These are phyloP conservation scores for Sporothrix brasiliensis DNA, from an alignment of 2,329 filamentous ascomycete genomes.

Conservation along the genomic window DNA sequence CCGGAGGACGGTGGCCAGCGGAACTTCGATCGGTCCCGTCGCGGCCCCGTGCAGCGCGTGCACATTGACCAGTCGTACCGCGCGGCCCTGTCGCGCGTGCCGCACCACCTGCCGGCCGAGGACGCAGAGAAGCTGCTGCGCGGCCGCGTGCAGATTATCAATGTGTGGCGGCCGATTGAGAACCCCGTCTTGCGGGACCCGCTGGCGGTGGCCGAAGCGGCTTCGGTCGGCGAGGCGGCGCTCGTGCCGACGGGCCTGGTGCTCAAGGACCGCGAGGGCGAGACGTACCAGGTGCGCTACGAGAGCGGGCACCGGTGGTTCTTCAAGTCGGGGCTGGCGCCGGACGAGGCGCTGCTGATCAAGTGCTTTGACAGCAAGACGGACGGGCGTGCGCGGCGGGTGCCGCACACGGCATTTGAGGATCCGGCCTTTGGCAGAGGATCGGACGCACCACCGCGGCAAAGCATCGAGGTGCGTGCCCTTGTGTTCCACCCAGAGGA, in stretches of 20 bases:
- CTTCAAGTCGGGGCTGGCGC: conserved; percentile 33
- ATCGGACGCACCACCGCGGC: conserved; percentile 44
- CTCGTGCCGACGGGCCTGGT: conserved; percentile 54
- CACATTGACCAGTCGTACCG: conserved; percentile 62
- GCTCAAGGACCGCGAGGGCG: conserved; percentile 55
- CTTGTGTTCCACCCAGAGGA: conserved; percentile 49
- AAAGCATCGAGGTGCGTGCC: conserved; percentile 60
- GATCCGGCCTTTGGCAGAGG: conserved; percentile 45
- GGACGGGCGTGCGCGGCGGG: conserved; percentile 49
- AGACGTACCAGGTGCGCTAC: conserved; percentile 48
- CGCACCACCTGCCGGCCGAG: conserved; percentile 50
- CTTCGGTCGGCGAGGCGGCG: conserved; percentile 54
- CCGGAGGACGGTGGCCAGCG: conserved; percentile 33
- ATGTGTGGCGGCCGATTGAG: conserved; percentile 56
- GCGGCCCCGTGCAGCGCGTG: conserved; percentile 54
- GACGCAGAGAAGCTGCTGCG: conserved; percentile 49
- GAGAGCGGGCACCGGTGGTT: conserved; percentile 37
- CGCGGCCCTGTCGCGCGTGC: conserved; percentile 48
- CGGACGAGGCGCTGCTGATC: conserved; percentile 35
- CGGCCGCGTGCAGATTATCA: conserved; percentile 58
- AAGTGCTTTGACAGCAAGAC: conserved; percentile 42
- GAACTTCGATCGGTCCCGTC: conserved; percentile 32
- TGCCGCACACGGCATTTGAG: conserved; percentile 58
- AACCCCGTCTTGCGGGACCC: conserved; percentile 56
- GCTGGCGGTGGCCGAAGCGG: conserved; percentile 56